These are phyloP conservation scores for Mucor lusitanicus DNA, from an alignment of 371 early-diverging fungal genomes.

Conservation along the genomic window DNA sequence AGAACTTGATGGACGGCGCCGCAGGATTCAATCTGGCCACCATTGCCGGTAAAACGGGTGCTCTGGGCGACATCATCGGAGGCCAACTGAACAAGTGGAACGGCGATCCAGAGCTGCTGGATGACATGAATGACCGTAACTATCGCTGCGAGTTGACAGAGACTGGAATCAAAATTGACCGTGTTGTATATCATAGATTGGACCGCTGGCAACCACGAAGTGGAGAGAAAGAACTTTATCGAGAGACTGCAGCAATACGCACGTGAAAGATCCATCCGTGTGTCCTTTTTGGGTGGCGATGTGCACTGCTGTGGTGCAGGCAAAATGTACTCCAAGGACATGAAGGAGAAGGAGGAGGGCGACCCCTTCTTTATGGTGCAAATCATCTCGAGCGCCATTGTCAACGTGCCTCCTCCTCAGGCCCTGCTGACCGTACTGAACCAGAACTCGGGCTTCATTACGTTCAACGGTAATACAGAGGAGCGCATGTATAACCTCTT, in stretches of 20 bases:
- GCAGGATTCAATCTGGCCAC: constrained; percentile 41
- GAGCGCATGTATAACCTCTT: constrained; percentile 39
- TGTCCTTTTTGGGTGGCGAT: constrained; percentile 81
- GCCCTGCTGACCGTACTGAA: constrained; percentile 30
- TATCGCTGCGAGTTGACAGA: neutral
- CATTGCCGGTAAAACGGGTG: constrained; percentile 53
- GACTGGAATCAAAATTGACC: neutral
- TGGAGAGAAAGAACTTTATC: constrained; percentile 70
- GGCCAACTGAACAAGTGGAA: constrained; percentile 58
- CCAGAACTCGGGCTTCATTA: constrained; percentile 23
- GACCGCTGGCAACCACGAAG: constrained; percentile 68
- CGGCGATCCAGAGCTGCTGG: constrained; percentile 81
- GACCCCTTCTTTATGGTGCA: constrained; percentile 74
- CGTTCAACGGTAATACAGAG: constrained; percentile 35
- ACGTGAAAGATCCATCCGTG: constrained; percentile 61
- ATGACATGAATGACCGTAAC: constrained; percentile 71
- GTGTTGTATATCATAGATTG: constrained; percentile 35
- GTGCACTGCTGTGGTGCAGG: constrained; percentile 83
- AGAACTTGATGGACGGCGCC: constrained; percentile 52
- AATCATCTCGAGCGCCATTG: constrained; percentile 73
- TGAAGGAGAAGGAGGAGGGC: constrained; percentile 48
- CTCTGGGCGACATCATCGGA: constrained; percentile 48
- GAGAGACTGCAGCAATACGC: constrained; percentile 71
- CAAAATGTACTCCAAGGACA: constrained; percentile 56
- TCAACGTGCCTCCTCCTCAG: constrained; percentile 55